These are phyloP conservation scores for Pseudozyma flocculosa DNA, from an alignment of 1,284 basidiomycete genomes.

Conservation along the genomic window DNA sequence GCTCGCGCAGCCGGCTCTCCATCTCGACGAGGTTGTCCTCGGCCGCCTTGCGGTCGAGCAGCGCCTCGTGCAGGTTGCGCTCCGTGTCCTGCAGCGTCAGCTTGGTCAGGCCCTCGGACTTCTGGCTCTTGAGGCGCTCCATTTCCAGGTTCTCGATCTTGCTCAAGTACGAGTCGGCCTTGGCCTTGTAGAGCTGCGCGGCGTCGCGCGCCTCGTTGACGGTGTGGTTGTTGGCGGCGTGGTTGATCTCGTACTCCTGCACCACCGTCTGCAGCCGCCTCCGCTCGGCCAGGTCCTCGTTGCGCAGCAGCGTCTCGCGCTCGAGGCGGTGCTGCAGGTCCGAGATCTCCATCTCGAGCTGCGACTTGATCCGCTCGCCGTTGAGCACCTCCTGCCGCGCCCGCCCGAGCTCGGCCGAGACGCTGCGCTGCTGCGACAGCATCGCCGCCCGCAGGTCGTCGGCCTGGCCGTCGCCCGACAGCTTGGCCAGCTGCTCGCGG, in stretches of 20 bases:
- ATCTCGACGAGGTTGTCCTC: slow-evolving; percentile 64
- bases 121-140: slow-evolving; percentile 10
- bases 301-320: slow-evolving; percentile 63
- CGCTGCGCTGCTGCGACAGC: slow-evolving; percentile 64
- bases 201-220: slow-evolving; percentile 60
- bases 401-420: slow-evolving; percentile 67
- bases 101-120: slow-evolving; percentile 4
- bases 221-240: slow-evolving; percentile 66
- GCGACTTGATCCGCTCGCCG: slow-evolving; percentile 61
- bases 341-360: slow-evolving; percentile 15
- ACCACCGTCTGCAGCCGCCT: slow-evolving; percentile 67
- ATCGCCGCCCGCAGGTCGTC: slow-evolving; percentile 53
- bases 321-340: slow-evolving; percentile 65
- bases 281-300: slow-evolving; percentile 65
- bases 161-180: slow-evolving; percentile 23
- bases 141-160: slow-evolving; percentile 6
- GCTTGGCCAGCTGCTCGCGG: slow-evolving; percentile 3
- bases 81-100: slow-evolving; percentile 20
- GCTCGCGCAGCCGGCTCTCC: slow-evolving; percentile 66
- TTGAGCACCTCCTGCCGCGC: slow-evolving; percentile 71
- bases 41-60: slow-evolving; percentile 64
- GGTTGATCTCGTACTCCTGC: slow-evolving; percentile 70
- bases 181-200: slow-evolving; percentile 68
- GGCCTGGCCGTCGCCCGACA: slow-evolving; percentile 1
- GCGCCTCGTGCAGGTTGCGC: slow-evolving; percentile 61